A percentile compares a stretch with the other conserved stretches of the same genome.
Evolutionary conservation across 129 eudicot genomes (phyloP).

Genomic region (Logfia minima): DNA sequence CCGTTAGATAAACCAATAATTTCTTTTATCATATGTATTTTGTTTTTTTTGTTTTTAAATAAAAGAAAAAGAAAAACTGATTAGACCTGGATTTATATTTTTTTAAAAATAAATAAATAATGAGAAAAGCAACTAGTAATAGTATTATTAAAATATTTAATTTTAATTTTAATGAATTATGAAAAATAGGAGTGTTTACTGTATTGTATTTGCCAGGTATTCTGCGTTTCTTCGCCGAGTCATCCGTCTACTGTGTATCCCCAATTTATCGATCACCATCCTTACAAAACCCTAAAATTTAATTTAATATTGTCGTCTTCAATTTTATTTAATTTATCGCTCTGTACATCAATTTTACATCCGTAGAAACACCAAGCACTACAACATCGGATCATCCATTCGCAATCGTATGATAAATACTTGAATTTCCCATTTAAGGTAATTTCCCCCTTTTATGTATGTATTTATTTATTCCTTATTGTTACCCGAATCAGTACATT

Average conservation of each 20-base stretch:
- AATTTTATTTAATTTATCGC: not conserved
- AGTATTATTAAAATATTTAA: too few relatives aligned
- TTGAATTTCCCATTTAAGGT: conserved; percentile 15
- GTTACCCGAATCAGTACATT: conserved; percentile 13
- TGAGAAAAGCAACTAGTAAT: too few relatives aligned
- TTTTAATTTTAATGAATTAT: too few relatives aligned
- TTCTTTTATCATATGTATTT: too few relatives aligned
- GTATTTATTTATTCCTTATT: not conserved
- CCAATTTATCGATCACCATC: not conserved
- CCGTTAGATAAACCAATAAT: too few relatives aligned
- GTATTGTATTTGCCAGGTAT: not conserved
- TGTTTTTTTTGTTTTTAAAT: too few relatives aligned
- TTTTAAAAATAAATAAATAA: too few relatives aligned
- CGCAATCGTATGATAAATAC: conserved; percentile 25
- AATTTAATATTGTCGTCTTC: not conserved
- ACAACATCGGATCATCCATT: conserved; percentile 18
- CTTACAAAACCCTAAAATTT: conserved; percentile 6
- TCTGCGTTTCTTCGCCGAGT: not conserved
- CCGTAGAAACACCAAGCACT: not conserved
- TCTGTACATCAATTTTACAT: not conserved
- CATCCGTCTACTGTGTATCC: not conserved
- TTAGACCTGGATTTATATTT: too few relatives aligned
- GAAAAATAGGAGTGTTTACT: not conserved
- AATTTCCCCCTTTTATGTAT: not conserved
- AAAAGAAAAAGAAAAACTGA: too few relatives aligned